A percentile compares a stretch with the other conserved stretches of the same genome.
phyloP scores from a whole-genome alignment of 2,329 filamentous ascomycete genomes.

The Trichoderma oligosporum region DNA sequence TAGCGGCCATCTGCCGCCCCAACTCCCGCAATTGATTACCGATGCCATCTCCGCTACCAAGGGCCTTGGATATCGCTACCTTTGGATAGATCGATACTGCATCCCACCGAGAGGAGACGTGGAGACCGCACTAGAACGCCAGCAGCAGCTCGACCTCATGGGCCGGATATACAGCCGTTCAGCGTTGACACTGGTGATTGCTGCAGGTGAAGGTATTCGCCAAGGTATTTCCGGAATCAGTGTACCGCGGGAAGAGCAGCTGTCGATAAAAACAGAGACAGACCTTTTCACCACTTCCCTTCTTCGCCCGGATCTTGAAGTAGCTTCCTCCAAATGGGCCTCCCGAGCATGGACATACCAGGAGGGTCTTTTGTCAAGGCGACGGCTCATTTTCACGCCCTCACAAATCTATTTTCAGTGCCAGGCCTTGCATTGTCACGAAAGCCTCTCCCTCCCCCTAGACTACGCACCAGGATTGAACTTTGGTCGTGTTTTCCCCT shows the following conservation, averaged over 20 bases:
- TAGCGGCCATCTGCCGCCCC: constrained; percentile 25
- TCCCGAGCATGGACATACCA: constrained; percentile 37
- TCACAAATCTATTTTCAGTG: constrained; percentile 40
- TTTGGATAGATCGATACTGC: constrained; percentile 39
- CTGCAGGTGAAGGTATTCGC: constrained; percentile 31
- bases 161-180: constrained; percentile 35
- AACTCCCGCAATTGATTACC: constrained; percentile 30
- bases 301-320: constrained; percentile 35
- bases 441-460: constrained; percentile 35
- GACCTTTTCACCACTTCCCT: constrained; percentile 37
- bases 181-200: constrained; percentile 35
- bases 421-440: constrained; percentile 36
- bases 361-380: constrained; percentile 35
- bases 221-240: constrained; percentile 37
- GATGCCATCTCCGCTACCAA: constrained; percentile 34
- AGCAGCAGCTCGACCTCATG: constrained; percentile 31
- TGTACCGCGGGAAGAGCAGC: constrained; percentile 33
- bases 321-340: constrained; percentile 35
- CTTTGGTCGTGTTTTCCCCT: constrained; percentile 34
- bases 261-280: constrained; percentile 33
- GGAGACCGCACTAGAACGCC: constrained; percentile 22
- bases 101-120: constrained; percentile 28
- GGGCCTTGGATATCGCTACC: constrained; percentile 35
- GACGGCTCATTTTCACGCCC: constrained; percentile 36
- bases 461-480: constrained; percentile 31